Base-by-base conservation (phyloP, 2,329 filamentous ascomycete genomes). In the Xenoacremonium recifei region DNA sequence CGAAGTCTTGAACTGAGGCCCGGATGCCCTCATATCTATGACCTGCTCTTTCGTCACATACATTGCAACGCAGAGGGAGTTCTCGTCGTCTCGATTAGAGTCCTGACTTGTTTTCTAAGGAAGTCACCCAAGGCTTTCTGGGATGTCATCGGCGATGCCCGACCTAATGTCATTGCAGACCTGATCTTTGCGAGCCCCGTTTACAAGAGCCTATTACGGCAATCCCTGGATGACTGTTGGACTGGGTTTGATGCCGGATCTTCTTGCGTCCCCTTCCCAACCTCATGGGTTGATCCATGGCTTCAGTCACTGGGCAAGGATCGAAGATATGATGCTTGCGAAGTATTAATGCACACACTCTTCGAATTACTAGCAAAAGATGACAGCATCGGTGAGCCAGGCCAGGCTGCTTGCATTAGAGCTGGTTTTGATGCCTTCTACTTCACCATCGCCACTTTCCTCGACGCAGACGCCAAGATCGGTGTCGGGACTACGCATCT, bases 91-190 rank as follows among this genome's bases (percentile, higher is more conserved):
- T 72, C 93, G 13, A 74, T 95, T 34, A 80, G 82, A 42, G 82
- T 84, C 2, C 77, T 96, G 47, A 80, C 79, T 33, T 73, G 72
- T 11, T 75, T 96, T 13, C 71, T 96, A 39, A 78, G 84, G 50
- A 90, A 87, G 54, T 85, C 88, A 0, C 78, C 89, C 0, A 79
- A 78, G 40, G 86, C 87, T 33, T 93, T 96, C 55, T 96, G 92
- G 92, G 85, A 89, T 55, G 85, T 89, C 2, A 85, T 95, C 68
- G 84, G 87, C 37, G 80, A 89, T 21, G 88, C 92, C 37, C 85
- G 87, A 1, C 85, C 89, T 3, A 83, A 84, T 31, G 82, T 85
- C 23, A 81, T 97, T 35, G 81, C 89, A n/a, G 90, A 96, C 60
- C 79, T 90, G 49, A 79, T 96, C 32, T 88, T 93, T 55, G 80